These are phyloP conservation scores for Rosa chinensis DNA, from an alignment of 306 rosid species.

Conservation along the genomic window DNA sequence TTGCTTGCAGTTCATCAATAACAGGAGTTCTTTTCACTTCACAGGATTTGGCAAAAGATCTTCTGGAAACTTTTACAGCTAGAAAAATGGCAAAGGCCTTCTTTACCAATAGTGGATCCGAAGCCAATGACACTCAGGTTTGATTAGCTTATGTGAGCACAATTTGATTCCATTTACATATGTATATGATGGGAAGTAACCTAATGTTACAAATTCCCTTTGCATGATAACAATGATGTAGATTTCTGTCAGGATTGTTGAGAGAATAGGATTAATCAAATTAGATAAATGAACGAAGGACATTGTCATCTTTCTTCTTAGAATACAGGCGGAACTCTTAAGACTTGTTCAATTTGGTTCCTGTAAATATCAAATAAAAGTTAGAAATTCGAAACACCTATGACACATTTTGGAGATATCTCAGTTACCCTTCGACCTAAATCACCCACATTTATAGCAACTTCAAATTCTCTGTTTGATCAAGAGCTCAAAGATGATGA, in stretches of 20 bases:
- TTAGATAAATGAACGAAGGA: background rate
- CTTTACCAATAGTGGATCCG: slow-evolving; percentile 91
- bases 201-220: slow-evolving; percentile 8
- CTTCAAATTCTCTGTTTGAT: background rate
- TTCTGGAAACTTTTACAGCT: slow-evolving; percentile 73
- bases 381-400: background rate
- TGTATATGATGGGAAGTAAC: background rate
- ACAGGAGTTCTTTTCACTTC: slow-evolving; percentile 18
- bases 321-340: background rate
- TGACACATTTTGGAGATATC: background rate
- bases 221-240: background rate
- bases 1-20: slow-evolving; percentile 19
- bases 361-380: background rate
- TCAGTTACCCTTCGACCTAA: background rate
- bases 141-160: slow-evolving; percentile 20
- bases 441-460: background rate
- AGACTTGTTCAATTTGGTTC: background rate
- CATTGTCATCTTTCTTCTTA: background rate
- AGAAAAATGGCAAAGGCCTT: slow-evolving; percentile 85
- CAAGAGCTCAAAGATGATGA: slow-evolving; percentile 19
- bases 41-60: slow-evolving; percentile 89
- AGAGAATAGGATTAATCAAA: background rate
- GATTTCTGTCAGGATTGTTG: background rate
- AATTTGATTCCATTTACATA: slow-evolving; percentile 18
- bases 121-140: slow-evolving; percentile 99